Evolutionary conservation across 2,329 filamentous ascomycete genomes (phyloP), one percentile per base, ranked within the genome.

Genomic region (Clonostachys rhizophaga): DNA sequence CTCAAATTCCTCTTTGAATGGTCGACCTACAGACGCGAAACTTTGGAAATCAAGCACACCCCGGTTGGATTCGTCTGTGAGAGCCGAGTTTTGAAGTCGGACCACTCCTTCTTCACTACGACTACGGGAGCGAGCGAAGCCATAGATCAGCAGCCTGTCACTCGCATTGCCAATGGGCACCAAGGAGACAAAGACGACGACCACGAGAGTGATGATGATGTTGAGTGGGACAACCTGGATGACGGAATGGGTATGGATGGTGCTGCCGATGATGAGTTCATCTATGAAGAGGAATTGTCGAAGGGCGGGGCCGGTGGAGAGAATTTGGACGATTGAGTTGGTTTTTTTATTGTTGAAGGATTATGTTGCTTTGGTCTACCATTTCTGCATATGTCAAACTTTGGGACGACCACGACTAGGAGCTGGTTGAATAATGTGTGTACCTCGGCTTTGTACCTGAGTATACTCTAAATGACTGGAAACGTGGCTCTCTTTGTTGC

Each of bases 31-130:
- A 66, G 74, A 1, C 71, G 78, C 2, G 74, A 74, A 37, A 72
- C 72, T 0, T 74, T 81, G 45, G 78, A 83, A 48, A 70, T 82
- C 42, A 52, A 69, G 30, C 73, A 81, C 20, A 83, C 78, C 0
- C 79, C 78, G 0, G 79, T 82, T 67, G 78, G 77, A 0, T 75
- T 73, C 52, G 46, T 81, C 2, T 72, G 70, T 5, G 71, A 72
- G 6, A 72, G 76, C 6, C 75, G 74, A 46, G 55, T 60, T 0
- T 61, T 83, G 0, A 58, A 57, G 0, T 54, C 58, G 5, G 62
- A 63, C 12, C 77, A 81, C 47, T 63, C 72, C 0, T 81, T 83
- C 61, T 82, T 83, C 36, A 18, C 6, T 4, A n/a, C 9, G 11
- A 8, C 11, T n/a, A 39, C 11, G 11, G 36, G 14, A 7, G 14